Evolutionary conservation across 306 rosid species (phyloP).

Genomic region (Quercus dentata): DNA sequence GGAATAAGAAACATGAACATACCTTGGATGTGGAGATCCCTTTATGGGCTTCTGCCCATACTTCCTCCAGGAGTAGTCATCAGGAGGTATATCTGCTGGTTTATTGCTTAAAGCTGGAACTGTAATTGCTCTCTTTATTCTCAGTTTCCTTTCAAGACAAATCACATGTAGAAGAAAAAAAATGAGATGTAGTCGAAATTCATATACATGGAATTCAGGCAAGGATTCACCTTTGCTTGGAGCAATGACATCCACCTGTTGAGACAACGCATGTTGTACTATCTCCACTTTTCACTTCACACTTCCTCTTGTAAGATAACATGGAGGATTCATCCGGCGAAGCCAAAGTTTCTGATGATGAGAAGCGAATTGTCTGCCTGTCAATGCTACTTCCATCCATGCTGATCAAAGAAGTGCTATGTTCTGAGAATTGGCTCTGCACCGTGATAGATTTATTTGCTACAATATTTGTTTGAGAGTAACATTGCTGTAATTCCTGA

Average conservation of each 20-base stretch:
- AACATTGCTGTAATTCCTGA: not conserved
- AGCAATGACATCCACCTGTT: constrained; percentile 26
- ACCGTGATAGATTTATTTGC: too few relatives aligned
- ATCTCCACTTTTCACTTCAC: not conserved
- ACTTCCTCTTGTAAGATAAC: constrained; percentile 6
- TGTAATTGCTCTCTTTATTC: constrained; percentile 10
- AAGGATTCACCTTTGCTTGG: constrained; percentile 14
- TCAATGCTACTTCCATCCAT: not conserved
- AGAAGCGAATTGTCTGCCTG: too few relatives aligned
- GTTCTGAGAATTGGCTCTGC: too few relatives aligned
- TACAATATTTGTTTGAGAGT: too few relatives aligned
- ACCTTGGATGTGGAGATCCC: constrained; percentile 31
- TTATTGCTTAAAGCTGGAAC: constrained; percentile 19
- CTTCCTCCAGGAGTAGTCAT: constrained; percentile 27
- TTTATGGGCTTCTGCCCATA: constrained; percentile 26
- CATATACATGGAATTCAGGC: not conserved
- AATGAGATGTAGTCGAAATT: too few relatives aligned
- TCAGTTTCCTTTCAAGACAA: constrained; percentile 14
- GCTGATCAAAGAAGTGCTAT: constrained; percentile 5
- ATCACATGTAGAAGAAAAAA: not conserved
- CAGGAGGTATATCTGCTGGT: constrained; percentile 22
- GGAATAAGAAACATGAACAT: not conserved
- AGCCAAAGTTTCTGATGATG: not conserved
- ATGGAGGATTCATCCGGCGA: not conserved
- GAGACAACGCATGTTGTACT: not conserved